phyloP scores from a whole-genome alignment of 2,329 filamentous ascomycete genomes.

The Fusarium secorum region DNA sequence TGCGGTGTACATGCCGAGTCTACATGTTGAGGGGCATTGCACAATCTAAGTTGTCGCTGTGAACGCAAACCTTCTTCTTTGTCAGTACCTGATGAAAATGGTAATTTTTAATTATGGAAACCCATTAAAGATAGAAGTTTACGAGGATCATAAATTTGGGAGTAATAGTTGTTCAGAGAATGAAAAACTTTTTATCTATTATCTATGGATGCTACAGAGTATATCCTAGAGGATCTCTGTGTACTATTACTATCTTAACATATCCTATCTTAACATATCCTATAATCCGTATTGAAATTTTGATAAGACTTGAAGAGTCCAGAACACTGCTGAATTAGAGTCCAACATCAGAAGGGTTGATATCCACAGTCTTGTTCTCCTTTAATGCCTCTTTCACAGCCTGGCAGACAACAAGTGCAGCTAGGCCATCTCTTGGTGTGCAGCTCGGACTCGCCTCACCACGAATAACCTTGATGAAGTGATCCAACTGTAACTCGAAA shows the following conservation, averaged over 20 bases:
- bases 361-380: slow-evolving; percentile 38
- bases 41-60: background rate
- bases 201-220: background rate
- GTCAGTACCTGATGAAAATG: background rate
- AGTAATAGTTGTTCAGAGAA: background rate
- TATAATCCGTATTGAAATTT: background rate
- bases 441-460: slow-evolving; percentile 55
- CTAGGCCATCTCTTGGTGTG: slow-evolving; percentile 57
- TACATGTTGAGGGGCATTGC: accelerated
- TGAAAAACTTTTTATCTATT: background rate
- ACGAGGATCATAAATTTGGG: no score
- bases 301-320: no score
- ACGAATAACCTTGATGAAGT: slow-evolving; percentile 59
- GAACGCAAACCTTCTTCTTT: background rate
- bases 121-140: no score
- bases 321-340: background rate
- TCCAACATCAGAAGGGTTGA: slow-evolving; percentile 16
- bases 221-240: no score
- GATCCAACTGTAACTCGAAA: slow-evolving; percentile 60
- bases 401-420: slow-evolving; percentile 61
- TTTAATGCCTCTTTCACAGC: slow-evolving; percentile 57
- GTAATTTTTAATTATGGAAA: no score
- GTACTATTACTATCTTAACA: background rate
- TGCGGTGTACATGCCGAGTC: no score
- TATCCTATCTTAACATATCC: no score